Conservation (phyloP, 2,329 filamentous ascomycete genomes). For the Emergomyces pasteurianus region DNA sequence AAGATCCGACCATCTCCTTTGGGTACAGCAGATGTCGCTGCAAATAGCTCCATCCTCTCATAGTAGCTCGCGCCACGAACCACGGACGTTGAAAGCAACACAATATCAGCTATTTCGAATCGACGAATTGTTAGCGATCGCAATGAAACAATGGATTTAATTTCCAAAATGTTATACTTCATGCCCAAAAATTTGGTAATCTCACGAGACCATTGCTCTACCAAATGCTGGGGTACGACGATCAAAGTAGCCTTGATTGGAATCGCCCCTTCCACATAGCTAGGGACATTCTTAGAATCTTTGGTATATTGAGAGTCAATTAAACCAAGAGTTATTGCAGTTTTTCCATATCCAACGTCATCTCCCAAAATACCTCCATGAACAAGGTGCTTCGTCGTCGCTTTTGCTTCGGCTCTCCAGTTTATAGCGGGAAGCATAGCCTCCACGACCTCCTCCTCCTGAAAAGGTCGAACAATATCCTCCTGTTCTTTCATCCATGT, state of each 20-base stretch:
- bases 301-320: slow-evolving; percentile 36
- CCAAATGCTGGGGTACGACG: slow-evolving; percentile 44
- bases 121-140: slow-evolving; percentile 31
- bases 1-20: slow-evolving; percentile 37
- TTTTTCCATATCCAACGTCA: slow-evolving; percentile 56
- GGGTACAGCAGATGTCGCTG: slow-evolving; percentile 35
- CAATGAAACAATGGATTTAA: slow-evolving; percentile 32
- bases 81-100: slow-evolving; percentile 43
- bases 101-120: slow-evolving; percentile 40
- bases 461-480: slow-evolving; percentile 27
- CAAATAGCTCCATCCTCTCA: slow-evolving; percentile 37
- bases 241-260: slow-evolving; percentile 47
- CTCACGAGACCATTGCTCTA: slow-evolving; percentile 48
- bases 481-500: slow-evolving; percentile 51
- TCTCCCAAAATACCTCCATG: slow-evolving; percentile 53
- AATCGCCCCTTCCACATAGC: slow-evolving; percentile 19
- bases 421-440: slow-evolving; percentile 37
- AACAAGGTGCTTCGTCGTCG: slow-evolving; percentile 22
- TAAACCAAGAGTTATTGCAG: slow-evolving; percentile 46
- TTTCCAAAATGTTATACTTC: slow-evolving; percentile 34
- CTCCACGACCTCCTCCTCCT: slow-evolving; percentile 47
- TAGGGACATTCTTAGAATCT: slow-evolving; percentile 8
- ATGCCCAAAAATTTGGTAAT: slow-evolving; percentile 38
- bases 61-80: slow-evolving; percentile 40
- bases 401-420: slow-evolving; percentile 47